These are phyloP conservation scores for Eucalyptus melliodora DNA, from an alignment of 345 rosid species.

Conservation along the genomic window DNA sequence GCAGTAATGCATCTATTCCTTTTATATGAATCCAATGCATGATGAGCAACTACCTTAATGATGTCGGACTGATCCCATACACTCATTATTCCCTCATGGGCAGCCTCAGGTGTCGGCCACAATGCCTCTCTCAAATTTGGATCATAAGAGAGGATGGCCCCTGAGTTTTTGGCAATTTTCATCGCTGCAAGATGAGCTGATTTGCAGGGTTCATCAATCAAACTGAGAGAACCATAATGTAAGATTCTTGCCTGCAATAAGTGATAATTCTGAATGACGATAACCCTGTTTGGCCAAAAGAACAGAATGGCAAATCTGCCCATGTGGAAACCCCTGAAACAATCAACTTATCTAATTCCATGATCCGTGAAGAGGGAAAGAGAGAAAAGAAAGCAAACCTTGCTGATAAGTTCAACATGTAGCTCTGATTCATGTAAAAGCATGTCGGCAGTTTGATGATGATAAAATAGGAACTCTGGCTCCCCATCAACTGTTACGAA, in stretches of 20 bases:
- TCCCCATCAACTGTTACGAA: too few species aligned
- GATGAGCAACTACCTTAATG: slow-evolving; percentile 48
- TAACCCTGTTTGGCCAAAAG: background rate
- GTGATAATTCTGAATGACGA: background rate
- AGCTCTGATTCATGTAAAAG: slow-evolving; percentile 79
- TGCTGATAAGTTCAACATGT: slow-evolving; percentile 45
- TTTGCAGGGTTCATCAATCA: slow-evolving; percentile 84
- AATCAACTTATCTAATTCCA: background rate
- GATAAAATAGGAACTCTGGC: slow-evolving; percentile 91
- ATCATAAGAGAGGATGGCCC: slow-evolving; percentile 83
- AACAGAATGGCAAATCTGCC: background rate
- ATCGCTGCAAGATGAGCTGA: slow-evolving; percentile 92
- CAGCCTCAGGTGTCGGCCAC: slow-evolving; percentile 87
- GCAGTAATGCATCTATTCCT: background rate
- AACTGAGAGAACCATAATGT: slow-evolving; percentile 91
- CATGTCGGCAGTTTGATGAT: slow-evolving; percentile 98
- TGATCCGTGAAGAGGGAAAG: background rate
- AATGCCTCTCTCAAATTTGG: slow-evolving; percentile 84
- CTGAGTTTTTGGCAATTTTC: slow-evolving; percentile 58
- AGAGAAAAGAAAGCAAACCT: slow-evolving; percentile 21
- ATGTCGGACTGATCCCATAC: slow-evolving; percentile 87
- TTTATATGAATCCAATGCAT: background rate
- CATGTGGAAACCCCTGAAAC: background rate
- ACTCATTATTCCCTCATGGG: slow-evolving; percentile 67
- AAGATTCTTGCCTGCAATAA: slow-evolving; percentile 64